A percentile compares a stretch with the other conserved stretches of the same genome.
Conservation (phyloP, 208 protist genomes). For the Crithidia acanthocephali region DNA sequence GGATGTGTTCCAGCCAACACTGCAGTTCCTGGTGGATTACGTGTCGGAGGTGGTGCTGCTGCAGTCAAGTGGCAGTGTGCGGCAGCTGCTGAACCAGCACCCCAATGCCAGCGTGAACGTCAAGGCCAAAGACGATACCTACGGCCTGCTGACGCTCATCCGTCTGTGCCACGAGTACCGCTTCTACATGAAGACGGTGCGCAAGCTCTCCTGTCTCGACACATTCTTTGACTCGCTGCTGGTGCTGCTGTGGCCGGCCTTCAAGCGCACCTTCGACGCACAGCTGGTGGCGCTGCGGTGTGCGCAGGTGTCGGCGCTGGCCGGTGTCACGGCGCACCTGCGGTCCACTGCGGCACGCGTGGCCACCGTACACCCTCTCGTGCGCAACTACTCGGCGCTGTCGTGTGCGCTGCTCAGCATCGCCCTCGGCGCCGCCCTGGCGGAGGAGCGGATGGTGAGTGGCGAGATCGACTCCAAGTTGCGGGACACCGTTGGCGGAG, state of each 20-base stretch:
- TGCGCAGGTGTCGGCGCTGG: conserved; percentile 26
- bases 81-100: conserved; percentile 48
- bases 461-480: not conserved
- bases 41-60: conserved; percentile 73
- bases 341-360: conserved; percentile 36
- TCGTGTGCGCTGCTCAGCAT: conserved; percentile 35
- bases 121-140: conserved; percentile 65
- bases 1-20: conserved; percentile 72
- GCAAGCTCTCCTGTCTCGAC: conserved; percentile 76
- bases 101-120: conserved; percentile 53
- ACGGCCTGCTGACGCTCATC: conserved; percentile 80
- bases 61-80: conserved; percentile 40
- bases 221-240: conserved; percentile 84
- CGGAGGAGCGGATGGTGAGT: conserved; percentile 29
- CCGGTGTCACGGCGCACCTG: conserved; percentile 25
- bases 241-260: conserved; percentile 77
- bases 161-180: conserved; percentile 82
- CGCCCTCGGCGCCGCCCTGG: conserved; percentile 27
- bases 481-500: not conserved
- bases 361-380: conserved; percentile 61
- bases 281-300: conserved; percentile 71
- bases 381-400: conserved; percentile 32
- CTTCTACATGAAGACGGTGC: conserved; percentile 69
- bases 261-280: conserved; percentile 69
- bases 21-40: conserved; percentile 88